These are phyloP conservation scores for Iberis pinnata DNA, from an alignment of 345 rosid genomes.

Conservation along the genomic window DNA sequence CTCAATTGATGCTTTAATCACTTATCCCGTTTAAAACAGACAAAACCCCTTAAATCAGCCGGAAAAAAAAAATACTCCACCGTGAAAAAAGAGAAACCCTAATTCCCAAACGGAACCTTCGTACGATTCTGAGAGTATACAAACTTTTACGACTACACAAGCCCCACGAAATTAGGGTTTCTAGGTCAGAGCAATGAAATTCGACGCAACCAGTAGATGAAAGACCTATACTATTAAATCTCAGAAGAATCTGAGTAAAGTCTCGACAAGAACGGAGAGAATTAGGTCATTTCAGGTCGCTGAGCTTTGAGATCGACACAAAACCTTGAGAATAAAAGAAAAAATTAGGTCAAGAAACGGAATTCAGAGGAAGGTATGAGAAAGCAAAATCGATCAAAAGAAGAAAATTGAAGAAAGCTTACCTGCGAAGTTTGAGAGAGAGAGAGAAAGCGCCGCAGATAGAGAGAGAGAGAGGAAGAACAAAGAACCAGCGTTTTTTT, in stretches of 20 bases:
- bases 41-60: conserved; percentile 7
- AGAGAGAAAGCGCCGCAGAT: conserved; percentile 29
- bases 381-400: not conserved
- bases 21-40: too few relatives aligned
- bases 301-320: conserved; percentile 16
- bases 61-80: not conserved
- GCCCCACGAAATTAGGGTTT: conserved; percentile 21
- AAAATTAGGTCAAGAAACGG: not conserved
- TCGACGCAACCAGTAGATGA: conserved; percentile 2
- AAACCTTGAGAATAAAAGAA: conserved; percentile 1
- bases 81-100: conserved; percentile 31
- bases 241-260: not conserved
- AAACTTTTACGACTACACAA: conserved; percentile 3
- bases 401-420: conserved; percentile 10
- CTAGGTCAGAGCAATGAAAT: not conserved
- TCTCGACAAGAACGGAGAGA: conserved; percentile 12
- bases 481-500: not conserved
- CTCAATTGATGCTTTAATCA: conserved; percentile 20
- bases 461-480: not conserved
- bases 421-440: conserved; percentile 26
- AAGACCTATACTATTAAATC: not conserved
- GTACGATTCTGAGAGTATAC: conserved; percentile 12
- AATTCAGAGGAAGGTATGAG: not conserved
- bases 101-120: conserved; percentile 27
- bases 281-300: conserved; percentile 20